Evolutionary conservation across 352 stramenopile species (phyloP).

Genomic region (Pythium phragmitis): DNA sequence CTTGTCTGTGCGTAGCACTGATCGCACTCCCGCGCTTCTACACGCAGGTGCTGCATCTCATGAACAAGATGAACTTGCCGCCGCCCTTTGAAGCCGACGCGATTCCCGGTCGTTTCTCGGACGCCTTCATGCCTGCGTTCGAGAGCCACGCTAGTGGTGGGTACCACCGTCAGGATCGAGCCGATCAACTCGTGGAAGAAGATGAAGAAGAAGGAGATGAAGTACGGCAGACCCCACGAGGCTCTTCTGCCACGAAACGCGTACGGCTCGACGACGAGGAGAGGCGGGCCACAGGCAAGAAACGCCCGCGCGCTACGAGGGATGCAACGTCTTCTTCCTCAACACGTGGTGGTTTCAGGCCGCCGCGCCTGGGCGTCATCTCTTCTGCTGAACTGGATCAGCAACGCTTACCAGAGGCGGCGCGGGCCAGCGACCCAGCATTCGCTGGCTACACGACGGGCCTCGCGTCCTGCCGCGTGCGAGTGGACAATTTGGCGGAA

Average conservation of each 20-base stretch:
- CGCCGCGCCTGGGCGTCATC: slow-evolving; percentile 52
- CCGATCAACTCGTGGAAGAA: slow-evolving; percentile 5
- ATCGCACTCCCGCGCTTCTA: slow-evolving; percentile 88
- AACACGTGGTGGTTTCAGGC: neutral
- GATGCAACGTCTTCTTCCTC: neutral
- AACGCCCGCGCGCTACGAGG: neutral
- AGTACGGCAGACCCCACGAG: neutral
- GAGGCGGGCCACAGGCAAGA: neutral
- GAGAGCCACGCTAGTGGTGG: neutral
- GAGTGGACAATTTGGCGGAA: slow-evolving; percentile 45
- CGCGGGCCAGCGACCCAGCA: slow-evolving; percentile 32
- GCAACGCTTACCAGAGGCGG: slow-evolving; percentile 34
- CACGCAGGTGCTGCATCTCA: slow-evolving; percentile 89
- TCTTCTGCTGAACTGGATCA: slow-evolving; percentile 53
- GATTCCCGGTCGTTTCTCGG: slow-evolving; percentile 67
- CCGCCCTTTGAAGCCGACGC: slow-evolving; percentile 68
- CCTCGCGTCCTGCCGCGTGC: slow-evolving; percentile 27
- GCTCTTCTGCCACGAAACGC: neutral
- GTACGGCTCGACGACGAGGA: neutral
- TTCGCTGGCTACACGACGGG: slow-evolving; percentile 43
- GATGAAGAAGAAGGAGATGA: slow-evolving; percentile 14
- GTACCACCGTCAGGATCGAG: neutral
- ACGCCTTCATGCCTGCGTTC: slow-evolving; percentile 12
- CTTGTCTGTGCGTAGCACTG: slow-evolving; percentile 42
- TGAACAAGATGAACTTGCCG: slow-evolving; percentile 93